Conservation (phyloP, 208 protist species). For the Tetramitus jugosus region DNA sequence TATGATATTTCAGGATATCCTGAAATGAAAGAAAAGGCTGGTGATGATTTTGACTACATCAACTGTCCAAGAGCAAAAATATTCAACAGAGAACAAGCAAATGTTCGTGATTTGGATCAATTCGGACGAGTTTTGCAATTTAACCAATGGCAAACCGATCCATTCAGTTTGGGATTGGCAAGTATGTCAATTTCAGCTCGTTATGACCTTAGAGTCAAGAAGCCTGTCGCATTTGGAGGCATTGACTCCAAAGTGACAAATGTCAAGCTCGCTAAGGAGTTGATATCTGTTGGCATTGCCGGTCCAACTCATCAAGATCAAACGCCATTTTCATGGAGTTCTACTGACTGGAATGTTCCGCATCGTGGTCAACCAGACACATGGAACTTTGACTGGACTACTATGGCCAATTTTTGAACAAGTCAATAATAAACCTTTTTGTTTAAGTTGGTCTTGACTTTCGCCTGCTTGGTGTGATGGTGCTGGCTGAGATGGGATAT, state of each 20-base stretch:
- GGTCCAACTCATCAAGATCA: slow-evolving; percentile 24
- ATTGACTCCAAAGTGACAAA: background rate
- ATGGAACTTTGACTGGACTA: background rate
- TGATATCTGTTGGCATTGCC: background rate
- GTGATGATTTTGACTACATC: background rate
- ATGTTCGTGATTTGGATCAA: background rate
- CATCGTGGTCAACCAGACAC: slow-evolving; percentile 14
- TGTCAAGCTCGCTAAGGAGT: background rate
- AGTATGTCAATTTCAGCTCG: slow-evolving; percentile 35
- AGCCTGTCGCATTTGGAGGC: background rate
- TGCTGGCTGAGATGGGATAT: too few relatives aligned
- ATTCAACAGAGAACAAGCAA: slow-evolving; percentile 1
- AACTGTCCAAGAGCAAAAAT: slow-evolving; percentile 16
- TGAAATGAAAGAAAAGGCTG: slow-evolving; percentile 6
- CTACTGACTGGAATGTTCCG: background rate
- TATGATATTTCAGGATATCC: slow-evolving; percentile 34
- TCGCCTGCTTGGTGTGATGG: too few relatives aligned
- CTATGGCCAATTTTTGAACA: background rate
- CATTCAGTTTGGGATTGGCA: slow-evolving; percentile 38
- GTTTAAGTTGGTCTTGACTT: too few relatives aligned
- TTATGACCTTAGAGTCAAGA: slow-evolving; percentile 38
- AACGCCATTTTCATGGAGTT: slow-evolving; percentile 7
- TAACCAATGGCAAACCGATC: slow-evolving; percentile 59
- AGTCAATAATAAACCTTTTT: too few relatives aligned
- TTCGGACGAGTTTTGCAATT: slow-evolving; percentile 45